Conservation (phyloP, 768 basidiomycete species). For the Hypsizygus marmoreus region DNA sequence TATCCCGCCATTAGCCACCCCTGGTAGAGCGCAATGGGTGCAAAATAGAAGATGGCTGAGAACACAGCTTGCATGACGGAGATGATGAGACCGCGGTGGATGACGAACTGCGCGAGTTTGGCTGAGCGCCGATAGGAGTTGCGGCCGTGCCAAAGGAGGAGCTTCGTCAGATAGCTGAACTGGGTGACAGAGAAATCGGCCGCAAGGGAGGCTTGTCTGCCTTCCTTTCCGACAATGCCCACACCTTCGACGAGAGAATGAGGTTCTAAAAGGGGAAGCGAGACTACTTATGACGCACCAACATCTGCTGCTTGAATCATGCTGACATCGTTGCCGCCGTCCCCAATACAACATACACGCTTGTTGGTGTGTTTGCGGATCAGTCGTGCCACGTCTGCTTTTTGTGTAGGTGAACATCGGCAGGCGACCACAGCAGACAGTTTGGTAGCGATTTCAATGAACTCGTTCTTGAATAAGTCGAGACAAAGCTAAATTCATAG, state of each 20-base stretch:
- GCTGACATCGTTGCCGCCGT: slow-evolving; percentile 98
- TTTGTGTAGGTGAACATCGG: slow-evolving; percentile 97
- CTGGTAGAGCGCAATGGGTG: slow-evolving; percentile 96
- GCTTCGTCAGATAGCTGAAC: slow-evolving; percentile 93
- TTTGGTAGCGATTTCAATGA: slow-evolving; percentile 95
- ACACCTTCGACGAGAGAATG: slow-evolving; percentile 57
- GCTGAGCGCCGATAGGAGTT: slow-evolving; percentile 98
- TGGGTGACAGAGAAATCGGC: slow-evolving; percentile 98
- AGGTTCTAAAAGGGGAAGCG: too few relatives aligned
- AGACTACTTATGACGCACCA: slow-evolving; percentile 54
- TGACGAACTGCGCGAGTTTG: slow-evolving; percentile 97
- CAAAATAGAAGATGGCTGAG: slow-evolving; percentile 90
- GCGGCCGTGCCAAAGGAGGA: slow-evolving; percentile 97
- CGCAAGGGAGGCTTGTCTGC: slow-evolving; percentile 97
- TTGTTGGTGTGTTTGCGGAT: slow-evolving; percentile 91
- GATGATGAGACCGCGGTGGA: slow-evolving; percentile 95
- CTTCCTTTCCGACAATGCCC: slow-evolving; percentile 98
- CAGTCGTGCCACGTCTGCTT: slow-evolving; percentile 94
- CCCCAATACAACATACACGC: slow-evolving; percentile 97
- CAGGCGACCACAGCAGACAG: slow-evolving; percentile 96
- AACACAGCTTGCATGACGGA: slow-evolving; percentile 98
- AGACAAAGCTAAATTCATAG: slow-evolving; percentile 72
- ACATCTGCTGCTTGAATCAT: slow-evolving; percentile 99
- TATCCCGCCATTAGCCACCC: slow-evolving; percentile 98
- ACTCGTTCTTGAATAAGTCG: slow-evolving; percentile 88